Conservation (phyloP, 2,329 filamentous ascomycete species). For the Aspergillus sp. region DNA sequence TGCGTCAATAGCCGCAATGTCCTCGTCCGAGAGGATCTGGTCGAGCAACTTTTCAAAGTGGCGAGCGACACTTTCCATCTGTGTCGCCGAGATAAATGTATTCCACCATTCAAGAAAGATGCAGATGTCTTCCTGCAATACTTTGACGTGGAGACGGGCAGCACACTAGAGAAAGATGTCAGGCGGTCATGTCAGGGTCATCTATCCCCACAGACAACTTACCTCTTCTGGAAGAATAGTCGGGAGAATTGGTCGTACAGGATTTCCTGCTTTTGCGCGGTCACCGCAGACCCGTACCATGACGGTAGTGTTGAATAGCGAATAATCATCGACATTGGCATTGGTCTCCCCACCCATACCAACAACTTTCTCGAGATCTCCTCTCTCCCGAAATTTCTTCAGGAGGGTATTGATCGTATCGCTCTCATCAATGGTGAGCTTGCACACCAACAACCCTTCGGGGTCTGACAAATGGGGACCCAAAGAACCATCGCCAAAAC, state of each 20-base stretch:
- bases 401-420: constrained; percentile 28
- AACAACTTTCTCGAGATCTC: constrained; percentile 8
- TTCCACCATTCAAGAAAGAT: constrained; percentile 43
- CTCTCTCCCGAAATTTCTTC: constrained; percentile 24
- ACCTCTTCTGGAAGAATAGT: constrained; percentile 36
- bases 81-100: constrained; percentile 36
- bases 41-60: constrained; percentile 56
- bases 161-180: constrained; percentile 28
- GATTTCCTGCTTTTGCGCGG: constrained; percentile 16
- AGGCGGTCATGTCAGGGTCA: background rate
- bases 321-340: constrained; percentile 17
- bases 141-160: constrained; percentile 37
- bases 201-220: constrained; percentile 3
- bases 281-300: constrained; percentile 34
- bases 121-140: constrained; percentile 33
- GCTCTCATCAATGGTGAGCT: constrained; percentile 30
- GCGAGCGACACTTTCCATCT: constrained; percentile 49
- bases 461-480: constrained; percentile 11
- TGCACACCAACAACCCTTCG: constrained; percentile 22
- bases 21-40: constrained; percentile 46
- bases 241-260: constrained; percentile 27
- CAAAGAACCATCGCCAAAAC: constrained; percentile 18
- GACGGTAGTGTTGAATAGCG: constrained; percentile 38
- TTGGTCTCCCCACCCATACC: constrained; percentile 11
- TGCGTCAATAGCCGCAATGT: constrained; percentile 46